Conservation (phyloP, 352 stramenopile species). For the Globisporangium ultimum region DNA sequence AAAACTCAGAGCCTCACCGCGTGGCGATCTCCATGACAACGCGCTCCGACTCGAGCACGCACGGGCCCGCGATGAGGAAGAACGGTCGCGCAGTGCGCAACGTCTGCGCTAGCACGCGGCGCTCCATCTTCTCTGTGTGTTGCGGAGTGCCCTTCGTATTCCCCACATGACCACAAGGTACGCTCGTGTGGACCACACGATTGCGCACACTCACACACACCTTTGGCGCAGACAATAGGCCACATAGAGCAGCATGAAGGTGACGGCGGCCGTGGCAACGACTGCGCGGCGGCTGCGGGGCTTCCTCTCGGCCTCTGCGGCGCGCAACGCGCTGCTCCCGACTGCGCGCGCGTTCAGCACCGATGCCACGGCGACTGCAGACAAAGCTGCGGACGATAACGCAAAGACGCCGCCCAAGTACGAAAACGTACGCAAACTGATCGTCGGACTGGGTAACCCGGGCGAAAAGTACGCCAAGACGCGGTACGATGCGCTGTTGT, state of each 20-base stretch:
- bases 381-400: not conserved
- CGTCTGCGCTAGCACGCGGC: slow-evolving; percentile 40
- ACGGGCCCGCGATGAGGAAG: slow-evolving; percentile 83
- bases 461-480: slow-evolving; percentile 81
- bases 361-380: not conserved
- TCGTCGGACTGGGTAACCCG: slow-evolving; percentile 84
- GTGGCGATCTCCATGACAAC: slow-evolving; percentile 68
- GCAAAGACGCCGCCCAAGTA: slow-evolving; percentile 28
- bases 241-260: not conserved
- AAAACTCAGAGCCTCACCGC: slow-evolving; percentile 26
- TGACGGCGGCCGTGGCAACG: slow-evolving; percentile 5
- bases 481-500: slow-evolving; percentile 26
- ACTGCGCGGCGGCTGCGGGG: slow-evolving; percentile 1
- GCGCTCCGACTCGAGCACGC: slow-evolving; percentile 72
- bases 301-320: not conserved
- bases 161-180: slow-evolving; percentile 1
- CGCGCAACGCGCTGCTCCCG: not conserved
- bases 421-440: slow-evolving; percentile 71
- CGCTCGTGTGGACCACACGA: slow-evolving; percentile 16
- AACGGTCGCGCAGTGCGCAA: slow-evolving; percentile 66
- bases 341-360: not conserved
- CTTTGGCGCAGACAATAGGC: not conserved
- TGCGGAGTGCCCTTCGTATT: not conserved
- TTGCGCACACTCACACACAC: not conserved
- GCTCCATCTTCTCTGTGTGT: slow-evolving; percentile 27